A percentile compares a stretch with the other conserved stretches of the same genome.
Conservation (phyloP, 1,139 yeast species). For the Magnusiomyces sp. region DNA sequence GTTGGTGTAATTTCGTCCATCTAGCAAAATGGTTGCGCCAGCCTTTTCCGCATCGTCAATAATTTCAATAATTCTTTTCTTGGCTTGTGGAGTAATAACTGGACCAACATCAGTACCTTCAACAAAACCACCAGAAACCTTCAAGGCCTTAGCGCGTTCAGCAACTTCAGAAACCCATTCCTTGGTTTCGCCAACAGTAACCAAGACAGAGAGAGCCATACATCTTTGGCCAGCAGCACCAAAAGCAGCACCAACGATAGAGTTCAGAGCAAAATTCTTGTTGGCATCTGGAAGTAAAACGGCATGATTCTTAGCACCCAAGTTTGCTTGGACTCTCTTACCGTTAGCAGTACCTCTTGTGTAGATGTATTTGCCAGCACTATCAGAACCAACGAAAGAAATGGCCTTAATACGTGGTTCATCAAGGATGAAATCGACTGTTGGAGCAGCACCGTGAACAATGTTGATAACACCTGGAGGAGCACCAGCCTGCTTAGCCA, state of each 20-base stretch:
- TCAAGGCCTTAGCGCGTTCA: slow-evolving; percentile 49
- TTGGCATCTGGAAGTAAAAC: slow-evolving; percentile 68
- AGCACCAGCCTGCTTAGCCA: slow-evolving; percentile 67
- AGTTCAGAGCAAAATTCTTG: slow-evolving; percentile 55
- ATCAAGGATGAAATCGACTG: slow-evolving; percentile 65
- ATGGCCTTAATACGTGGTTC: slow-evolving; percentile 74
- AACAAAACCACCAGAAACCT: slow-evolving; percentile 62
- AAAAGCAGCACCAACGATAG: slow-evolving; percentile 68
- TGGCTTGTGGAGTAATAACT: slow-evolving; percentile 52
- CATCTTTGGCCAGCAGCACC: slow-evolving; percentile 86
- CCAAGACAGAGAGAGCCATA: slow-evolving; percentile 71
- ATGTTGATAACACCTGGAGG: slow-evolving; percentile 71
- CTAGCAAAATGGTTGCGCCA: slow-evolving; percentile 53
- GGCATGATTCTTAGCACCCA: slow-evolving; percentile 74
- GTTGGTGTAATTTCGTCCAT: slow-evolving; percentile 51
- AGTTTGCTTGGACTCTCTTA: slow-evolving; percentile 68
- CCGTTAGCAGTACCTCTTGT: slow-evolving; percentile 61
- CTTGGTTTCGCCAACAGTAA: slow-evolving; percentile 63
- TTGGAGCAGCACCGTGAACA: slow-evolving; percentile 69
- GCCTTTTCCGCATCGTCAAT: slow-evolving; percentile 47
- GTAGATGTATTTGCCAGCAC: slow-evolving; percentile 68
- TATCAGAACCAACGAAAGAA: slow-evolving; percentile 71
- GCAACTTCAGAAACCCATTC: slow-evolving; percentile 58
- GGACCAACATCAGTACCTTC: slow-evolving; percentile 61
- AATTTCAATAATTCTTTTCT: slow-evolving; percentile 46